Evolutionary conservation across 1,139 yeast species (phyloP).

Genomic region (Diutina siamensis): DNA sequence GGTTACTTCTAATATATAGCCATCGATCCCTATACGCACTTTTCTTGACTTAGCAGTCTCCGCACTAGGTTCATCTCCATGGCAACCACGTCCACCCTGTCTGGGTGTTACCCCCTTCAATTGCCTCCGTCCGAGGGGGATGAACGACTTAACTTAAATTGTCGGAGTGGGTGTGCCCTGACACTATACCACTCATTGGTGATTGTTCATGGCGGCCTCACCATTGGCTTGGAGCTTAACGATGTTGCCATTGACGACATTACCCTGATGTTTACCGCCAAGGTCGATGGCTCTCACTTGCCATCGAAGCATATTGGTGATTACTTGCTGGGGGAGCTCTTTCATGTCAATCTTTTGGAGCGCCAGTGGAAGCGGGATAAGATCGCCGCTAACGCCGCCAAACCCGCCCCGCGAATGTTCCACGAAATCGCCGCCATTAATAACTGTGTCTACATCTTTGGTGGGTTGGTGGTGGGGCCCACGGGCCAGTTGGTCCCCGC

Average conservation of each 20-base stretch:
- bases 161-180: slow-evolving; percentile 58
- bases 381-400: slow-evolving; percentile 11
- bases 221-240: slow-evolving; percentile 40
- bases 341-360: slow-evolving; percentile 44
- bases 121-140: slow-evolving; percentile 38
- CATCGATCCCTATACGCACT: background rate
- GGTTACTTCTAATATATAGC: too few species aligned
- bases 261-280: slow-evolving; percentile 17
- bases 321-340: slow-evolving; percentile 45
- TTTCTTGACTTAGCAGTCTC: background rate
- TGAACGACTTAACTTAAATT: slow-evolving; percentile 37
- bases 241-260: slow-evolving; percentile 23
- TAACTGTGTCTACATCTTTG: slow-evolving; percentile 44
- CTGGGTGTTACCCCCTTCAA: slow-evolving; percentile 34
- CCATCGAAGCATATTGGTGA: slow-evolving; percentile 13
- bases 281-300: slow-evolving; percentile 11
- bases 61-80: background rate
- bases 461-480: slow-evolving; percentile 36
- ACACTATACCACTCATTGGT: slow-evolving; percentile 46
- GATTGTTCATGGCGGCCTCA: slow-evolving; percentile 59
- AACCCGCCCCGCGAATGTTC: slow-evolving; percentile 45
- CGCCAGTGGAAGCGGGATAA: slow-evolving; percentile 41
- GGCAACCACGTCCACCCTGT: slow-evolving; percentile 26
- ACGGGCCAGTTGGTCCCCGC: slow-evolving; percentile 25
- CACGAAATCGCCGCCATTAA: slow-evolving; percentile 44